Evolutionary conservation across 2,329 filamentous ascomycete species (phyloP).

Genomic region (Chaetomium olivaceum): DNA sequence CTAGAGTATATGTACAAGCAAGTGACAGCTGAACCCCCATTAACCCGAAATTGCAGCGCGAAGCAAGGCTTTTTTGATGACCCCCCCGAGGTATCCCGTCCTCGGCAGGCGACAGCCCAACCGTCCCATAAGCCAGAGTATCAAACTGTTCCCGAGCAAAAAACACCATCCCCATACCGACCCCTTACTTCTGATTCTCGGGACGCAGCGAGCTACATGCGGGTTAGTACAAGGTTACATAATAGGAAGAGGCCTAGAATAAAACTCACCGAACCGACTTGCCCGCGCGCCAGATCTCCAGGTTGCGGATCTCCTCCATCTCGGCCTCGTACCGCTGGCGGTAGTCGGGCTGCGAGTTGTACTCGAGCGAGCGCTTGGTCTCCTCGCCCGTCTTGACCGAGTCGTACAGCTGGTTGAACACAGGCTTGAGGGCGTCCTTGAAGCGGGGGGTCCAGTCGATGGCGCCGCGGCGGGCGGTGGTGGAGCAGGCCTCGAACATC

Average conservation of each 20-base stretch:
- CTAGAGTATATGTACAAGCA: constrained; percentile 28
- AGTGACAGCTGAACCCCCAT: constrained; percentile 24
- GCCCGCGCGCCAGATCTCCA: constrained; percentile 99
- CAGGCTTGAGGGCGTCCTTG: constrained; percentile 97
- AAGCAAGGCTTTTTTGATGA: constrained; percentile 27
- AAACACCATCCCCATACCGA: constrained; percentile 25
- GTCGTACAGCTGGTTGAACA: constrained; percentile 97
- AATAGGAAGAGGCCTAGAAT: not conserved
- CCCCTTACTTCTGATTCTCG: constrained; percentile 75
- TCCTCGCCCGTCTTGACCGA: constrained; percentile 87
- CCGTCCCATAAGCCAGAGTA: constrained; percentile 26
- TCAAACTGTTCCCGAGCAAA: constrained; percentile 28
- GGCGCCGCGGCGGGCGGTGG: constrained; percentile 94
- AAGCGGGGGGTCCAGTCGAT: constrained; percentile 98
- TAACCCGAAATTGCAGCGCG: constrained; percentile 24
- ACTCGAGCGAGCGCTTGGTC: constrained; percentile 95
- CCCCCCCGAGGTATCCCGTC: constrained; percentile 30
- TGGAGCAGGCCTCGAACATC: constrained; percentile 99
- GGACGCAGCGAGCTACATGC: constrained; percentile 68
- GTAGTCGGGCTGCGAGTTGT: constrained; percentile 96
- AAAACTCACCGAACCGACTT: constrained; percentile 81
- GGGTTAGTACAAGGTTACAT: constrained; percentile 3
- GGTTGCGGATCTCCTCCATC: constrained; percentile 95
- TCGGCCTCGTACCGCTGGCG: constrained; percentile 95
- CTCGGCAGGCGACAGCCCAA: constrained; percentile 19